Percentiles rank a stretch among this genome's conserved stretches.
These are phyloP conservation scores for Alternaria infectoria DNA, from an alignment of 2,329 filamentous ascomycete genomes.

Conservation along the genomic window DNA sequence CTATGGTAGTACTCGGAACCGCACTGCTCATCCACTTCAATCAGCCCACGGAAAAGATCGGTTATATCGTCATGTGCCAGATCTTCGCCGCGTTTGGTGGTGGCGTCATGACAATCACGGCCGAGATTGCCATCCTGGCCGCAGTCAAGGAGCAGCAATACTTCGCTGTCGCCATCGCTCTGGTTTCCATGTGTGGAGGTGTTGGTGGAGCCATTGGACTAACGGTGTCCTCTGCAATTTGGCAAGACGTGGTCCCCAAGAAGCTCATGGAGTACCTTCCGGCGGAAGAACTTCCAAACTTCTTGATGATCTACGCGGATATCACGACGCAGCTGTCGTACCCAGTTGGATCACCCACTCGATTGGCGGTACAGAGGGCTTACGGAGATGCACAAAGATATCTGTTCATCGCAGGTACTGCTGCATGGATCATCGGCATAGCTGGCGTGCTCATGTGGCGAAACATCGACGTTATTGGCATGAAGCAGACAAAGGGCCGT, in stretches of 20 bases:
- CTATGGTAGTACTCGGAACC: slow-evolving; percentile 33
- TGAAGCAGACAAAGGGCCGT: slow-evolving; percentile 57
- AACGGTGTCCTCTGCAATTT: slow-evolving; percentile 67
- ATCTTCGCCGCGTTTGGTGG: slow-evolving; percentile 39
- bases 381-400: slow-evolving; percentile 42
- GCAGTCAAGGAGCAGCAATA: slow-evolving; percentile 29
- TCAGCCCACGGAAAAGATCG: slow-evolving; percentile 33
- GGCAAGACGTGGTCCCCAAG: slow-evolving; percentile 63
- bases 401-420: slow-evolving; percentile 38
- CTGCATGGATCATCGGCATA: slow-evolving; percentile 27
- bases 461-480: slow-evolving; percentile 54
- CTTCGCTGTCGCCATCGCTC: slow-evolving; percentile 22
- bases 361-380: slow-evolving; percentile 47
- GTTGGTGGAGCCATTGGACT: slow-evolving; percentile 55
- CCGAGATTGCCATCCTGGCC: slow-evolving; percentile 33
- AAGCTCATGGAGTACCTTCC: slow-evolving; percentile 57
- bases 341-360: slow-evolving; percentile 54
- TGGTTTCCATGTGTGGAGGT: slow-evolving; percentile 61
- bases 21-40: slow-evolving; percentile 46
- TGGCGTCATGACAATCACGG: slow-evolving; percentile 35
- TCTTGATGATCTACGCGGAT: slow-evolving; percentile 55
- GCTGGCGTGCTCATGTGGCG: slow-evolving; percentile 54
- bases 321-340: slow-evolving; percentile 62
- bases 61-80: slow-evolving; percentile 46
- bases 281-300: slow-evolving; percentile 44